Evolutionary conservation across 228 moss, liverwort and hornwort species (phyloP), one percentile per base, ranked within the genome.

Genomic region (Sphagnum fallax): DNA sequence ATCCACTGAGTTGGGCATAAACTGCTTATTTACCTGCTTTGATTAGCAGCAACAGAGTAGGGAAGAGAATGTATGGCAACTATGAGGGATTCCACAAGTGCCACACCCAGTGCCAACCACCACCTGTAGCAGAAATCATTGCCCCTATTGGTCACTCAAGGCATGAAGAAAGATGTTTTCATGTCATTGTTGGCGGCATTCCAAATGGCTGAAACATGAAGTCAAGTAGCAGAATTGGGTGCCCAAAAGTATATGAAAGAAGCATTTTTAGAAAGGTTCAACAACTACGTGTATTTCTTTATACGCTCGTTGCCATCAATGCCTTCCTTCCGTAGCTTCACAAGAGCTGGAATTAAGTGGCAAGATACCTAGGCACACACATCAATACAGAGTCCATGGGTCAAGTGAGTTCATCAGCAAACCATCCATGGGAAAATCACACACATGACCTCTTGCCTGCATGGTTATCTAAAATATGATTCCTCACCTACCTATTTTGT

Each of bases 241-340:
- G 55, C 9, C 55, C 55, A 8, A 55, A 12, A 55, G 55, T 8
- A 55, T 8, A 8, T 8, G 9, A 55, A 55, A 12, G 55, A 55
- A 8, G 58, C 66, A 12, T 9, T 58, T 52, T 12, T 61, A 73
- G 50, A 61, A 59, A 67, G 67, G 51, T 70, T 66, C 70, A 65
- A 51, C 47, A 75, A 89, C 61, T 79, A 92, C 90, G 91, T 90
- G 79, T 98, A 98, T 82, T 83, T 88, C 75, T 97, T 93, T 16
- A 97, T 91, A 79, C 90, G 93, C 74, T 98, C 98, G 71, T 86
- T 98, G 60, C 98, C 98, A 53, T 98, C 98, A 52, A 98, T 77
- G 8, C 98, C 98, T 71, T 98, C 98, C 80, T 98, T 98, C 69
- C 98, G 88, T 64, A 93, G 75, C 79, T 90, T 98, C 53, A 88